Evolutionary conservation across 768 basidiomycete genomes (phyloP), one percentile per base, ranked within the genome.

Genomic region (Mycena filopes): DNA sequence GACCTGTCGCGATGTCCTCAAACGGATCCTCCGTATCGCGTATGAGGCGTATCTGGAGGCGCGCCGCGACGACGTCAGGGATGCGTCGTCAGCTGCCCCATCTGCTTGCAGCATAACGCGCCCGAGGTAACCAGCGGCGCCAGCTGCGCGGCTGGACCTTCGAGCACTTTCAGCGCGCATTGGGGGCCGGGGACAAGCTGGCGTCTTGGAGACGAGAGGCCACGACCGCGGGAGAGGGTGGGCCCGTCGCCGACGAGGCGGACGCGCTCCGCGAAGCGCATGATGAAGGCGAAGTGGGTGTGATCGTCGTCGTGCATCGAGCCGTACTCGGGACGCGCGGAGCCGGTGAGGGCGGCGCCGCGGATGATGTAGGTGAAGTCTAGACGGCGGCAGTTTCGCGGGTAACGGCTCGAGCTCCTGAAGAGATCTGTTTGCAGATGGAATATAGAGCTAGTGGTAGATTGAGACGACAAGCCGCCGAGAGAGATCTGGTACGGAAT

Each of bases 351-450:
- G 2, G 25, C 5, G 20, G 29, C 2, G 9, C 54, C 65, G 0
- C 36, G 58, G 15, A 66, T 66, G 48, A 66, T 60, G 33, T 66
- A 66, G 2, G 65, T 66, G 20, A 66, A 36, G 26, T 66, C 65
- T 11, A 66, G 46, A n/a, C 64, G 64, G 11, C 64, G 63, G 3
- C n/a, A 65, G 25, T 21, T 54, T 59, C n/a, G 33, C 46, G 9
- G 57, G 51, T 7, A 66, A 59, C 18, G 65, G 59, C 47, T 40
- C 58, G n/a, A 66, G 48, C 29, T 60, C 65, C n/a, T 11, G 53
- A 38, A 31, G 50, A 31, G 26, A 66, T 56, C 29, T 43, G 47
- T 21, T 51, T 60, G 58, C 58, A 66, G 2, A 60, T n/a, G 20
- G 9, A n/a, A 28, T 66, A 66, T 7, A 66, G 25, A 1, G 57